A percentile compares a stretch with the other conserved stretches of the same genome.
These are phyloP conservation scores for Paraphoma chrysanthemicola DNA, from an alignment of 2,329 filamentous ascomycete species.

Conservation along the genomic window DNA sequence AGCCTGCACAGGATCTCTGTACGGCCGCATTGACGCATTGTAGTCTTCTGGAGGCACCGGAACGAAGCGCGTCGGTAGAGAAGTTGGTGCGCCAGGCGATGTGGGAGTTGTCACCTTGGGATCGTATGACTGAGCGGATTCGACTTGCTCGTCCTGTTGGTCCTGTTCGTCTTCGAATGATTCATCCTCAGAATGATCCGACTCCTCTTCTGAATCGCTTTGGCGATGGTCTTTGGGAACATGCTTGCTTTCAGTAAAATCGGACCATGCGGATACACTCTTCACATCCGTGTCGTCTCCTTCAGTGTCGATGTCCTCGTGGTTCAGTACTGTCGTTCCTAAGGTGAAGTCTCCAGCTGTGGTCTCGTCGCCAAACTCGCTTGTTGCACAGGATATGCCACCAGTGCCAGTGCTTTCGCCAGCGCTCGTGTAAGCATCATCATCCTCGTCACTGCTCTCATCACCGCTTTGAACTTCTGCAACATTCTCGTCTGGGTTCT, in stretches of 20 bases:
- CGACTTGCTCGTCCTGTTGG: constrained; percentile 21
- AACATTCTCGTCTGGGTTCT: constrained; percentile 54
- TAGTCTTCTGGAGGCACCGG: constrained; percentile 87
- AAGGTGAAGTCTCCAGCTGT: constrained; percentile 59
- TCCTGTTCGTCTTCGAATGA: constrained; percentile 43
- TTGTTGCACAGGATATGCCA: constrained; percentile 67
- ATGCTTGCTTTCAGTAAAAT: constrained; percentile 79
- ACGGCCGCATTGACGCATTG: constrained; percentile 78
- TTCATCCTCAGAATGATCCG: constrained; percentile 42
- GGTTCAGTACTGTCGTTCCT: constrained; percentile 46
- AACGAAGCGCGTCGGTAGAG: constrained; percentile 68
- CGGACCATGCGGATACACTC: constrained; percentile 82
- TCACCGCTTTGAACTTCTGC: constrained; percentile 69
- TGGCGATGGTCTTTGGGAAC: constrained; percentile 56
- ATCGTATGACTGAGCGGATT: constrained; percentile 39
- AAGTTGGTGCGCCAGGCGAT: constrained; percentile 47
- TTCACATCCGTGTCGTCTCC: constrained; percentile 47
- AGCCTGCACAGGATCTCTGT: constrained; percentile 77
- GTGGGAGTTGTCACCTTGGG: constrained; percentile 56
- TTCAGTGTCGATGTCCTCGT: constrained; percentile 53
- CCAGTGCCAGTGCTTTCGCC: constrained; percentile 85
- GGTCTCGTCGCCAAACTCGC: constrained; percentile 71
- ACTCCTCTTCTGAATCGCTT: constrained; percentile 48
- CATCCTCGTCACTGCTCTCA: constrained; percentile 67
- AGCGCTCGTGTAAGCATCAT: constrained; percentile 76